Evolutionary conservation across 2,329 filamentous ascomycete species (phyloP), one percentile per base, ranked within the genome.

Genomic region (Aspergillus jensenii): DNA sequence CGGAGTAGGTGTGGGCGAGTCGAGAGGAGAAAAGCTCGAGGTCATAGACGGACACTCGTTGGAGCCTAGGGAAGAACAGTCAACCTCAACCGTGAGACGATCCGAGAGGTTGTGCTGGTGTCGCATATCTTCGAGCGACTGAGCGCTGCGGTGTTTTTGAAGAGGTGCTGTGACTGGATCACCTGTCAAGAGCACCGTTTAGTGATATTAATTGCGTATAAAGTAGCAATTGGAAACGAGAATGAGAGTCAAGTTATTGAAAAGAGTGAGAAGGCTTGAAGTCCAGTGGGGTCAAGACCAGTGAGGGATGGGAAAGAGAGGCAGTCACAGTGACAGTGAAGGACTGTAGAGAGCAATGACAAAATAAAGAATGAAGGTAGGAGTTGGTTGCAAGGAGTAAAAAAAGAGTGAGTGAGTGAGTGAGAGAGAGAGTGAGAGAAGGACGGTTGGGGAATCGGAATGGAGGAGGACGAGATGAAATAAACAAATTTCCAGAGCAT

Each of bases 41-140:
- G 67, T 69, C 71, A 74, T 75, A 17, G 73, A 75, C 6, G 74
- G 74, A 58, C 74, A 76, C 54, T 74, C 73, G 65, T 69, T 75
- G 21, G 74, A 71, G 52, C 74, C 71, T 61, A 75, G 58, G 37
- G 73, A 74, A 35, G 67, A 70, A 59, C 73, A 74, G 46, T 76
- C 74, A 53, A 76, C 65, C 59, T 76, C 73, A 48, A 76, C 69
- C 41, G 71, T 72, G 19, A 76, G 65, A 55, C 72, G 68, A 63
- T 75, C 72, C 27, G 71, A 69, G 55, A 74, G 71, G 45, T 69
- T 72, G 59, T 67, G 66, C 59, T 76, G 72, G 41, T 71, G 59
- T 70, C 72, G 71, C 73, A 76, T 75, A 2, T 75, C 71, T 67
- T 73, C 71, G 51, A 61, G 59, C 27, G 68, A 67, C 60, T 69